These are phyloP conservation scores for Calycina herbarum DNA, from an alignment of 2,329 filamentous ascomycete genomes.

Conservation along the genomic window DNA sequence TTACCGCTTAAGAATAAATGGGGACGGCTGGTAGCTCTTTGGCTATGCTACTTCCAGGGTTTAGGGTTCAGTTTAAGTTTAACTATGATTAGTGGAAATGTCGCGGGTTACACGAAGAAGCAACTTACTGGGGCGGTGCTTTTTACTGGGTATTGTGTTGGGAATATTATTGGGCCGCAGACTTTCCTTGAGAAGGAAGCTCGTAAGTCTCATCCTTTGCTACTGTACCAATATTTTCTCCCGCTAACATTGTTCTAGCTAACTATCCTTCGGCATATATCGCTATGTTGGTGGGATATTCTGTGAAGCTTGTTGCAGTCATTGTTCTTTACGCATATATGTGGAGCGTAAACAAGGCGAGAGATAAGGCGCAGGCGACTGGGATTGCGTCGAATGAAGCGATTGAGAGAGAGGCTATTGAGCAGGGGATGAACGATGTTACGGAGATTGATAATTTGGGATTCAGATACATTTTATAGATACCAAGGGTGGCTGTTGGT, in stretches of 20 bases:
- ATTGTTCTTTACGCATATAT: constrained; percentile 55
- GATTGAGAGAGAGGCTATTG: constrained; percentile 51
- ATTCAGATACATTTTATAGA: constrained; percentile 37
- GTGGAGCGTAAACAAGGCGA: constrained; percentile 53
- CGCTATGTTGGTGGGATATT: constrained; percentile 55
- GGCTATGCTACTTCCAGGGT: constrained; percentile 56
- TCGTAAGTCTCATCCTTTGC: constrained; percentile 24
- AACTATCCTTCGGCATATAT: constrained; percentile 36
- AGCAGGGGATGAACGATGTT: constrained; percentile 55
- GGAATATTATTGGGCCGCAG: constrained; percentile 51
- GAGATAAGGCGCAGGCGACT: constrained; percentile 47
- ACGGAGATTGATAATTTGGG: constrained; percentile 57
- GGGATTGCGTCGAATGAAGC: constrained; percentile 37
- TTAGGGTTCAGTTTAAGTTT: constrained; percentile 54
- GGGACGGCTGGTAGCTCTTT: constrained; percentile 57
- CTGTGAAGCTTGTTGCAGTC: constrained; percentile 51
- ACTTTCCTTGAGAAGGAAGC: constrained; percentile 33
- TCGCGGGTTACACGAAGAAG: constrained; percentile 57
- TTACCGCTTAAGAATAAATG: constrained; percentile 53
- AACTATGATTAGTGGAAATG: constrained; percentile 53
- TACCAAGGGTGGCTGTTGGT: too few relatives aligned
- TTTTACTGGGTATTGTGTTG: constrained; percentile 55
- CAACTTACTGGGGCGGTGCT: constrained; percentile 51
- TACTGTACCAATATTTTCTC: not conserved
- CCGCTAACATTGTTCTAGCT: constrained; percentile 33